Conservation (phyloP, 306 rosid species). For the Castanea crenata region DNA sequence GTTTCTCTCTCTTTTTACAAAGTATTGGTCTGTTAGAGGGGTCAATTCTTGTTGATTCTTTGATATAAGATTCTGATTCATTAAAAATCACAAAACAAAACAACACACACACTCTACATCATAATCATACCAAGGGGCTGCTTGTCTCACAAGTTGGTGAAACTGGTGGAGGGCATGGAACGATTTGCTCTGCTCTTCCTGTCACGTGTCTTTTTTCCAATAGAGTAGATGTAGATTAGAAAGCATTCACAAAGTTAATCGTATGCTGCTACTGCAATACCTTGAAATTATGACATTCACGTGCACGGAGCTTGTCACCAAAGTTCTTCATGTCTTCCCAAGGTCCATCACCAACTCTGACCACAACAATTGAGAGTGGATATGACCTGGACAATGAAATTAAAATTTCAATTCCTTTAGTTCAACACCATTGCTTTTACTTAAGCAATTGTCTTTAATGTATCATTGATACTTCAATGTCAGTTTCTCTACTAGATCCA, state of each 20-base stretch:
- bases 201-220: no score
- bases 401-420: conserved; percentile 11
- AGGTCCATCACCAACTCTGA: conserved; percentile 95
- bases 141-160: no score
- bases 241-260: background rate
- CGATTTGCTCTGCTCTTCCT: no score
- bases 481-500: background rate
- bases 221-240: no score
- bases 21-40: no score
- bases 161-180: no score
- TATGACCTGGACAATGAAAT: conserved; percentile 48
- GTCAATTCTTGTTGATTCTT: no score
- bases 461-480: background rate
- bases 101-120: no score
- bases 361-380: conserved; percentile 79
- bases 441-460: background rate
- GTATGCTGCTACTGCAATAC: conserved; percentile 22
- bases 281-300: conserved; percentile 85
- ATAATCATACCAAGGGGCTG: no score
- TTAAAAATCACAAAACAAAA: no score
- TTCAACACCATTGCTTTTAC: background rate
- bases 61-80: no score
- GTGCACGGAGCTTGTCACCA: conserved; percentile 73
- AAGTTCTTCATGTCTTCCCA: conserved; percentile 96
- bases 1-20: no score